Conservation (phyloP, 1,139 yeast genomes). For the Geotrichum australiense region DNA sequence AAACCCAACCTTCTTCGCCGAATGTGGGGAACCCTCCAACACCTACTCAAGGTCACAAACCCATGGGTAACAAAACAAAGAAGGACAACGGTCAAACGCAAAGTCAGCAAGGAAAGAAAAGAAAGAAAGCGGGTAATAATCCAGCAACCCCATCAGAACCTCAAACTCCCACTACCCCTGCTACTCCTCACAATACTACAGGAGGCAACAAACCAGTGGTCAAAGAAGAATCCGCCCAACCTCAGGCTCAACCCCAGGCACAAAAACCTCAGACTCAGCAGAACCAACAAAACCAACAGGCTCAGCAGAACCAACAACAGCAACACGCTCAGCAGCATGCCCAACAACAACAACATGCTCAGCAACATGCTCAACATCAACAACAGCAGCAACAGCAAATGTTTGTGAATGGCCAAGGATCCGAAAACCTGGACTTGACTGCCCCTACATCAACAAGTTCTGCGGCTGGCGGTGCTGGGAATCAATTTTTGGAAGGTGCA, state of each 20-base stretch:
- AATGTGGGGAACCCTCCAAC: slow-evolving; percentile 38
- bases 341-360: slow-evolving; percentile 17
- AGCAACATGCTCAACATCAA: slow-evolving; percentile 16
- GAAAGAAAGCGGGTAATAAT: slow-evolving; percentile 22
- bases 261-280: slow-evolving; percentile 9
- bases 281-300: slow-evolving; percentile 2
- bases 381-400: slow-evolving; percentile 9
- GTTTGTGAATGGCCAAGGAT: slow-evolving; percentile 1
- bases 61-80: slow-evolving; percentile 39
- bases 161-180: slow-evolving; percentile 37
- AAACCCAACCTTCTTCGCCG: slow-evolving; percentile 35
- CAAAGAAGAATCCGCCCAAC: slow-evolving; percentile 4
- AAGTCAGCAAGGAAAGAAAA: slow-evolving; percentile 19
- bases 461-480: slow-evolving; percentile 14
- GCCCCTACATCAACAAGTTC: slow-evolving; percentile 2
- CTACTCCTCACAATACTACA: slow-evolving; percentile 30
- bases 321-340: slow-evolving; percentile 11
- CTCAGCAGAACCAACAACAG: slow-evolving; percentile 1
- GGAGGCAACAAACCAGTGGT: slow-evolving; percentile 5
- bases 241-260: slow-evolving; percentile 5
- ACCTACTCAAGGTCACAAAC: slow-evolving; percentile 40
- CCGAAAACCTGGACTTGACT: slow-evolving; percentile 6
- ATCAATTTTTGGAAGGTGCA: slow-evolving; percentile 25
- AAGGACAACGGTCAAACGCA: slow-evolving; percentile 32
- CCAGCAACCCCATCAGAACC: slow-evolving; percentile 31